Evolutionary conservation across 2,329 filamentous ascomycete genomes (phyloP).

Genomic region (Xylaria sp.): DNA sequence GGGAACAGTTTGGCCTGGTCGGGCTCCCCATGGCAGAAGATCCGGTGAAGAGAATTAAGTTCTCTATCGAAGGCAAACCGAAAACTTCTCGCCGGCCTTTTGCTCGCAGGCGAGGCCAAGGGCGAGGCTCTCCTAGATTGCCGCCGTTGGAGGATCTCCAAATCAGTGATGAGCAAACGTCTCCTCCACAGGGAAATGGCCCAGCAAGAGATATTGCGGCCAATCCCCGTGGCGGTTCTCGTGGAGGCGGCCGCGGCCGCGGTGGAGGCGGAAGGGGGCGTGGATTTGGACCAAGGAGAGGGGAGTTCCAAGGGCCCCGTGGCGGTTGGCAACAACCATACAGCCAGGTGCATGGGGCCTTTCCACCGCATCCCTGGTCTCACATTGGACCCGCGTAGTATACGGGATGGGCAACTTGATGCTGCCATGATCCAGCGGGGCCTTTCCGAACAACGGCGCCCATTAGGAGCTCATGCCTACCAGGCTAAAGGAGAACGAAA

Average conservation of each 20-base stretch:
- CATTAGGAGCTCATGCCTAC: not conserved
- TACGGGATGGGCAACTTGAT: not conserved
- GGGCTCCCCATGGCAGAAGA: constrained; percentile 73
- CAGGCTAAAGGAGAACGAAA: not conserved
- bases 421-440: not conserved
- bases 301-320: constrained; percentile 43
- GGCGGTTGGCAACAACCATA: constrained; percentile 38
- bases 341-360: not conserved
- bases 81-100: constrained; percentile 52
- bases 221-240: constrained; percentile 40
- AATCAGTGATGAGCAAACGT: constrained; percentile 4
- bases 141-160: constrained; percentile 5
- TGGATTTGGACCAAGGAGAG: constrained; percentile 43
- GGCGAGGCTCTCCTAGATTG: constrained; percentile 38
- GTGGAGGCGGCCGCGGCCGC: constrained; percentile 45
- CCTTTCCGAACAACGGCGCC: not conserved
- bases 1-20: constrained; percentile 65
- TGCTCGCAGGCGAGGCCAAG: constrained; percentile 48
- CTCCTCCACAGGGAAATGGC: constrained; percentile 17
- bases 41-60: constrained; percentile 74
- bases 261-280: constrained; percentile 41
- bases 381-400: constrained; percentile 15
- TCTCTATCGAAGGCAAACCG: constrained; percentile 65
- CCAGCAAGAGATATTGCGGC: constrained; percentile 12
- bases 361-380: constrained; percentile 29